Conservation (phyloP, 1,139 yeast species). For the Geotrichum klebahnii region DNA sequence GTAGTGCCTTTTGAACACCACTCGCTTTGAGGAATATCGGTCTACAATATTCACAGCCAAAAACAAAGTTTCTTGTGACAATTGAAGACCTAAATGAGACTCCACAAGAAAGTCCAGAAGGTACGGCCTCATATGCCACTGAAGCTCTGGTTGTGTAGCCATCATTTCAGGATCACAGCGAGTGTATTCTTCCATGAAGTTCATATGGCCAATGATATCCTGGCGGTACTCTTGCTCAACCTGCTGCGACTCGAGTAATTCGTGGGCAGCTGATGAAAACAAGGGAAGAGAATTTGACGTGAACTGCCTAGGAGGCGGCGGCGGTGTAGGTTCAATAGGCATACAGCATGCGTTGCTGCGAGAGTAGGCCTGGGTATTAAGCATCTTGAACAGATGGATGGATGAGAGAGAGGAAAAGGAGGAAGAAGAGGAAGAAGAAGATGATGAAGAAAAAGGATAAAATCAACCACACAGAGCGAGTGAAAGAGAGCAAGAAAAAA, state of each 20-base stretch:
- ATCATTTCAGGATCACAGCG: constrained; percentile 53
- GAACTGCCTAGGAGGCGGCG: not conserved
- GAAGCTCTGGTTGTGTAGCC: constrained; percentile 85
- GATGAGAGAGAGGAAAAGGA: not conserved
- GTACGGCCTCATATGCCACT: constrained; percentile 90
- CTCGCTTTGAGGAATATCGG: constrained; percentile 84
- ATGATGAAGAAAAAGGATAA: not conserved
- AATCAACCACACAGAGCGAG: no score
- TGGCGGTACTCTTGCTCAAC: constrained; percentile 16
- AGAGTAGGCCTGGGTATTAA: not conserved
- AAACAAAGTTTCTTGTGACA: constrained; percentile 76
- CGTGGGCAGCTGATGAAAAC: not conserved
- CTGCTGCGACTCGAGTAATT: constrained; percentile 14
- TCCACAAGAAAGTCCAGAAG: constrained; percentile 79
- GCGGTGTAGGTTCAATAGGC: constrained; percentile 10
- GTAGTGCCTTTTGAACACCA: constrained; percentile 87
- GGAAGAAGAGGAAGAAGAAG: not conserved
- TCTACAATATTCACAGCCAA: constrained; percentile 79
- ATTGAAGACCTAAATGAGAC: constrained; percentile 69
- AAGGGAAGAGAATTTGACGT: not conserved
- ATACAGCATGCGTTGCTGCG: constrained; percentile 6
- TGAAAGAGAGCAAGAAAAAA: constrained; percentile 2
- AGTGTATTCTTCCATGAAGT: constrained; percentile 6
- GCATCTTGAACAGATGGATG: not conserved
- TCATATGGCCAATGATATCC: constrained; percentile 11